A percentile compares a stretch with the other conserved stretches of the same genome.
Conservation (phyloP, 768 basidiomycete species). For the Neoboletus subvelutipes region DNA sequence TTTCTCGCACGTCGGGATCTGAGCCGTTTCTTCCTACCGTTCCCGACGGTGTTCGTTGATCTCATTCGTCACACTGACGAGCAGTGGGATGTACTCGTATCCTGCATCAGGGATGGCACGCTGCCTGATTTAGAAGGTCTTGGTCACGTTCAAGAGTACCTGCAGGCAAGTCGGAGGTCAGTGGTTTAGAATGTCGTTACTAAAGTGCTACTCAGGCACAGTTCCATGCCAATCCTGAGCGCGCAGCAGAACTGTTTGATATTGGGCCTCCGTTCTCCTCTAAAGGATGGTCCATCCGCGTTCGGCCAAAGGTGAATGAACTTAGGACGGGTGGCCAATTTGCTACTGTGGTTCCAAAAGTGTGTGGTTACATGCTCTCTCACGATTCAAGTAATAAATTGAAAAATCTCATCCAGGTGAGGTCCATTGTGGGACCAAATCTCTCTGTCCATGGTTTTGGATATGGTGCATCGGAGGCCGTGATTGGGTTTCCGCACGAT, state of each 20-base stretch:
- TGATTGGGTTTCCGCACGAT: not conserved
- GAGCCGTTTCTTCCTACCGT: not conserved
- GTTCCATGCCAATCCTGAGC: conserved; percentile 11
- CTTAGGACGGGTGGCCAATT: conserved; percentile 11
- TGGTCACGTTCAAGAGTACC: conserved; percentile 9
- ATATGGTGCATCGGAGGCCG: conserved; percentile 16
- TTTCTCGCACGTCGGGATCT: conserved; percentile 12
- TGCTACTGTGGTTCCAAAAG: conserved; percentile 13
- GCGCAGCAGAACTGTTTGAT: conserved; percentile 19
- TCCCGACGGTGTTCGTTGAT: conserved; percentile 11
- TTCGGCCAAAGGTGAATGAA: conserved; percentile 14
- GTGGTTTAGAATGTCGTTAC: not conserved
- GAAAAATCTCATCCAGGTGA: conserved; percentile 6
- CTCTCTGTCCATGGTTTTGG: not conserved
- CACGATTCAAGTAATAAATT: not conserved
- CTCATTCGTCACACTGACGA: conserved; percentile 18
- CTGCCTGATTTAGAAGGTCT: conserved; percentile 18
- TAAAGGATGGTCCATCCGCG: conserved; percentile 17
- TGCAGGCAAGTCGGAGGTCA: conserved; percentile 7
- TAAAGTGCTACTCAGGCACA: conserved; percentile 3
- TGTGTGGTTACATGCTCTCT: not conserved
- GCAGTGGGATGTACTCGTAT: conserved; percentile 17
- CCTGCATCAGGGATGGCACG: conserved; percentile 11
- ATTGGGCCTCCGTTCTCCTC: conserved; percentile 13
- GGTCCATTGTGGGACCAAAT: conserved; percentile 13